A percentile compares a stretch with the other conserved stretches of the same genome.
Evolutionary conservation across 2,329 filamentous ascomycete species (phyloP).

Genomic region (Fusarium sp.): DNA sequence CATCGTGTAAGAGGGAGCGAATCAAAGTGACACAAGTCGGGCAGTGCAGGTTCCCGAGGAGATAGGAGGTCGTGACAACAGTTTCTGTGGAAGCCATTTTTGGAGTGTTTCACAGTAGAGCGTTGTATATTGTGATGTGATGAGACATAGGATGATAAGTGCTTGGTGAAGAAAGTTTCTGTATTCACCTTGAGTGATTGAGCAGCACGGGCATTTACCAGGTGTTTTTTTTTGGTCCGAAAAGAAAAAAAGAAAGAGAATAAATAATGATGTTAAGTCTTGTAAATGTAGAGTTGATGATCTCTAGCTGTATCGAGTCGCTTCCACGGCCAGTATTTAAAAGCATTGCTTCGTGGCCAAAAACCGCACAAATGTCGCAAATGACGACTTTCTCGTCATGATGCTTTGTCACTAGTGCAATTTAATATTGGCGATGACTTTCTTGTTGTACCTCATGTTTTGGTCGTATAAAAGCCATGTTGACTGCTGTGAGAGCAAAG

Average conservation of each 20-base stretch:
- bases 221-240: background rate
- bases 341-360: constrained; percentile 31
- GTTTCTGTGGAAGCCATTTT: constrained; percentile 43
- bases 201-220: background rate
- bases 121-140: background rate
- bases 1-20: constrained; percentile 62
- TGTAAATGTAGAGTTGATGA: background rate
- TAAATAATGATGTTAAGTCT: background rate
- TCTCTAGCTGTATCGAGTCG: constrained; percentile 10
- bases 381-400: constrained; percentile 23
- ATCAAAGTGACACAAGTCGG: constrained; percentile 77
- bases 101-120: constrained; percentile 1
- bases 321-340: constrained; percentile 29
- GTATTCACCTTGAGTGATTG: background rate
- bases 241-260: background rate
- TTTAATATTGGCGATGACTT: background rate
- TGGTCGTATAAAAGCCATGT: background rate
- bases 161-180: constrained; percentile 10
- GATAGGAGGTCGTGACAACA: constrained; percentile 65
- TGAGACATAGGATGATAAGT: background rate
- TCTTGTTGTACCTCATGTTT: background rate
- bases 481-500: background rate
- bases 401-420: constrained; percentile 27
- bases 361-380: constrained; percentile 52
- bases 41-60: constrained; percentile 81